Conservation (phyloP, 352 stramenopile genomes). For the Pythium myriotylum region DNA sequence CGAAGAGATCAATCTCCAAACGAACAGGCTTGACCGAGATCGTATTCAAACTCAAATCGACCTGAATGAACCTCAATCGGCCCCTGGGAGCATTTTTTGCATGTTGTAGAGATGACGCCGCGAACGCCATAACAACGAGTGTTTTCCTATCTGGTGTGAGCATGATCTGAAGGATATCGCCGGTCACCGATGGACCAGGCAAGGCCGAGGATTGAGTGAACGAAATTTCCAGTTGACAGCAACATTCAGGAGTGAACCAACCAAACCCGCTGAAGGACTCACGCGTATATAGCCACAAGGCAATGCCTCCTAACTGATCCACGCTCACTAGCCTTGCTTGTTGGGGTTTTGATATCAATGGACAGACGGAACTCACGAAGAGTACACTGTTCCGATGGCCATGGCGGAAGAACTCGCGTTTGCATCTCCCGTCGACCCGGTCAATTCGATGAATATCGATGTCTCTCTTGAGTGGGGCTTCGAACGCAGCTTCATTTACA, state of each 20-base stretch:
- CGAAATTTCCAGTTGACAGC: constrained; percentile 33
- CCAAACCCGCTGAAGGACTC: constrained; percentile 45
- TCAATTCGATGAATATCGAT: constrained; percentile 2
- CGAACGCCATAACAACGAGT: constrained; percentile 50
- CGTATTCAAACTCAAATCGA: constrained; percentile 28
- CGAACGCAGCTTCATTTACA: constrained; percentile 32
- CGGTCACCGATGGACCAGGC: background rate
- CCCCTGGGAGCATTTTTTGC: constrained; percentile 7
- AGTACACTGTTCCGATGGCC: constrained; percentile 36
- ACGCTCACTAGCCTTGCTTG: constrained; percentile 38
- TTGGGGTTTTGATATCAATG: background rate
- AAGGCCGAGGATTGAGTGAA: background rate
- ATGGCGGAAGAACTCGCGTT: constrained; percentile 46
- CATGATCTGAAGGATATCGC: constrained; percentile 50
- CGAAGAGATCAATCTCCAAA: constrained; percentile 32
- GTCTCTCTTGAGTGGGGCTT: constrained; percentile 22
- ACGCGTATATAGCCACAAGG: constrained; percentile 44
- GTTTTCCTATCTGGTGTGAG: constrained; percentile 33
- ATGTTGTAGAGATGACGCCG: background rate
- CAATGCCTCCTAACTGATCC: constrained; percentile 37
- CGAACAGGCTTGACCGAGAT: constrained; percentile 24
- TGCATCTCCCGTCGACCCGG: background rate
- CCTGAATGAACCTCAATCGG: constrained; percentile 39
- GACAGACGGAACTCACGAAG: constrained; percentile 35
- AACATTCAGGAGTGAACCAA: constrained; percentile 39